Evolutionary conservation across 2,329 filamentous ascomycete species (phyloP).

Genomic region (Penicillium sp.): DNA sequence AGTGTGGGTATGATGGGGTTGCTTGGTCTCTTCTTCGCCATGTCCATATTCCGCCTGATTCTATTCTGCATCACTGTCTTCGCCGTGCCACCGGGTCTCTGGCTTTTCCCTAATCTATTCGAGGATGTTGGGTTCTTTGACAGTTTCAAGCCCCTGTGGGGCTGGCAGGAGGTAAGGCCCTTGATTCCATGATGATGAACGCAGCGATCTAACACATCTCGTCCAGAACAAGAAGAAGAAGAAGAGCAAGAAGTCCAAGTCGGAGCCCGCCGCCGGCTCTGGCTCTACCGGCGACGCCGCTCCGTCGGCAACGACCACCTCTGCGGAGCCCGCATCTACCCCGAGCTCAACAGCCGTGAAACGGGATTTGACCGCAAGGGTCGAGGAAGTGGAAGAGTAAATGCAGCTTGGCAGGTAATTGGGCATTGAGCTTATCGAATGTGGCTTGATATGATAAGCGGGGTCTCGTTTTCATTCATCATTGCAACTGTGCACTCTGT

Average conservation of each 20-base stretch:
- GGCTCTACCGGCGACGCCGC: conserved; percentile 15
- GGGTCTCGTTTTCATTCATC: not conserved
- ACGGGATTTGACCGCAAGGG: conserved; percentile 40
- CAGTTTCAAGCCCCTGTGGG: conserved; percentile 92
- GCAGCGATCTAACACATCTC: not conserved
- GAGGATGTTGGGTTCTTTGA: conserved; percentile 98
- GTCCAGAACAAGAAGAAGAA: conserved; percentile 31
- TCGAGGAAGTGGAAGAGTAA: conserved; percentile 45
- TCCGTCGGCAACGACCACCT: conserved; percentile 33
- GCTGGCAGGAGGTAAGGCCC: conserved; percentile 83
- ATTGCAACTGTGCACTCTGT: conserved; percentile 1
- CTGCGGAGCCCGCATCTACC: conserved; percentile 33
- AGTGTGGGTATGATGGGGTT: conserved; percentile 89
- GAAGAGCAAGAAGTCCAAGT: conserved; percentile 39
- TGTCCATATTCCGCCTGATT: conserved; percentile 95
- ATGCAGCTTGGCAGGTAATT: not conserved
- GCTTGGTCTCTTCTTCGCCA: conserved; percentile 88
- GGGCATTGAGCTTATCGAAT: not conserved
- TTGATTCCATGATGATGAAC: not conserved
- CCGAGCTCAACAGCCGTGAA: conserved; percentile 29
- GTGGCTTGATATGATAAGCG: not conserved
- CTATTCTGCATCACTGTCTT: conserved; percentile 93
- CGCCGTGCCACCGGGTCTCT: conserved; percentile 75
- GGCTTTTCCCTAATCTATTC: conserved; percentile 96
- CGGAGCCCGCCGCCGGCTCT: conserved; percentile 9